Evolutionary conservation across 2,329 filamentous ascomycete genomes (phyloP).

Genomic region (Pseudocercospora cruenta): DNA sequence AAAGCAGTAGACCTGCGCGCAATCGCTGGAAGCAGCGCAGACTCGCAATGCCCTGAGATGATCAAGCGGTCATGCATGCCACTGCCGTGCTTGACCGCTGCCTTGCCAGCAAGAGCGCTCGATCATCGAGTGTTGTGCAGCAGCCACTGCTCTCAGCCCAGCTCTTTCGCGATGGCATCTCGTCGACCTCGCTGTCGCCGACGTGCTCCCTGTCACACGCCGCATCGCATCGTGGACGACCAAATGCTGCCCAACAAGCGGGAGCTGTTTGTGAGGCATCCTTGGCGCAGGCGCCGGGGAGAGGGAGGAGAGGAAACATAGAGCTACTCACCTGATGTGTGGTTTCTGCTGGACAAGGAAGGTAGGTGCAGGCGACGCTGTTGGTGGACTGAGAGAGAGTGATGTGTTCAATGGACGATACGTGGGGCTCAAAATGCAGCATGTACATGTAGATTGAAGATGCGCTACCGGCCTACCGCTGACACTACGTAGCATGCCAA

Average conservation of each 20-base stretch:
- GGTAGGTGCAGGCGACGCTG: not conserved
- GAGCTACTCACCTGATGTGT: conserved; percentile 1
- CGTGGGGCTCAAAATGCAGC: conserved; percentile 6
- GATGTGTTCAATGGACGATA: conserved; percentile 1
- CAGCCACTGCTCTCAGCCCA: not conserved
- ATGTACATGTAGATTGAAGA: not conserved
- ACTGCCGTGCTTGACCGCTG: conserved; percentile 8
- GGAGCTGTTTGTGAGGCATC: conserved; percentile 5
- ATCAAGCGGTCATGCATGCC: conserved; percentile 1
- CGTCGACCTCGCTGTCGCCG: not conserved
- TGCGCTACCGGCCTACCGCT: not conserved
- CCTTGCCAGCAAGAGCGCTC: not conserved
- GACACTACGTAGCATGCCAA: not conserved
- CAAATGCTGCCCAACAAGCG: not conserved
- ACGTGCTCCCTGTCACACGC: not conserved
- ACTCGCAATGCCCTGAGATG: not conserved
- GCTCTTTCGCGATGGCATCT: not conserved
- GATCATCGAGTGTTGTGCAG: not conserved
- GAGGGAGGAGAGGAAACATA: not conserved
- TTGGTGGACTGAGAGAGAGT: conserved; percentile 3
- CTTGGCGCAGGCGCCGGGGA: conserved; percentile 1
- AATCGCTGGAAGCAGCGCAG: not conserved
- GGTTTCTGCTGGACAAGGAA: not conserved
- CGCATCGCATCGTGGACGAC: not conserved
- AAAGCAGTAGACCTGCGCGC: not conserved